phyloP scores from a whole-genome alignment of 2,329 filamentous ascomycete genomes.

The Rosellinia necatrix region DNA sequence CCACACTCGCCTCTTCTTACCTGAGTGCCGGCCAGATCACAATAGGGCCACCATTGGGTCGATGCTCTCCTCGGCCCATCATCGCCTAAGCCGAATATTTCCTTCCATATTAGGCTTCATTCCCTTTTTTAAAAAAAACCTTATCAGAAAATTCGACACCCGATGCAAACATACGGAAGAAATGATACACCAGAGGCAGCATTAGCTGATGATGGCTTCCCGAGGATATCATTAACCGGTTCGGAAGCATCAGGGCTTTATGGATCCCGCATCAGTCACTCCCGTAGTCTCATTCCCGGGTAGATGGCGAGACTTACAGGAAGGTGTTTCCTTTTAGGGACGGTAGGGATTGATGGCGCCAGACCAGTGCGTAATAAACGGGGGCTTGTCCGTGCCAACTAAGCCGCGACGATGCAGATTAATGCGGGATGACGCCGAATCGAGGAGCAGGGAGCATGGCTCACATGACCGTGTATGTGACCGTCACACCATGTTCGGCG shows the following conservation, averaged over 20 bases:
- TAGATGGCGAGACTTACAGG: too few relatives aligned
- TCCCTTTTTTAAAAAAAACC: too few relatives aligned
- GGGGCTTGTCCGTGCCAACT: not conserved
- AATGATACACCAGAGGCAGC: constrained; percentile 4
- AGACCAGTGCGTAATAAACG: constrained; percentile 1
- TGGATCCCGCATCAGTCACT: too few relatives aligned
- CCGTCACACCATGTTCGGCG: not conserved
- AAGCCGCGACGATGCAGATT: not conserved
- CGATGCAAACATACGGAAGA: constrained; percentile 15
- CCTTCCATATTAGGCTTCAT: constrained; percentile 4
- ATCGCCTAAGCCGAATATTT: not conserved
- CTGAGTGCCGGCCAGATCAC: not conserved
- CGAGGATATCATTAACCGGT: not conserved
- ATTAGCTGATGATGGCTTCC: constrained; percentile 4
- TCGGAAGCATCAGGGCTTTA: not conserved
- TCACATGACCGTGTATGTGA: constrained; percentile 7
- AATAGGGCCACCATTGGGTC: not conserved
- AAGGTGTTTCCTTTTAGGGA: too few relatives aligned
- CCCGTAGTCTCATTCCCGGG: too few relatives aligned
- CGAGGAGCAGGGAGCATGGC: not conserved
- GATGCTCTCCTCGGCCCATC: not conserved
- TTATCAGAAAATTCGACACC: too few relatives aligned
- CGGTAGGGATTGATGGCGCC: constrained; percentile 15
- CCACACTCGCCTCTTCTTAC: not conserved
- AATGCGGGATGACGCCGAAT: constrained; percentile 12